These are phyloP conservation scores for Spathaspora sp. DNA, from an alignment of 805 yeast species.

Conservation along the genomic window DNA sequence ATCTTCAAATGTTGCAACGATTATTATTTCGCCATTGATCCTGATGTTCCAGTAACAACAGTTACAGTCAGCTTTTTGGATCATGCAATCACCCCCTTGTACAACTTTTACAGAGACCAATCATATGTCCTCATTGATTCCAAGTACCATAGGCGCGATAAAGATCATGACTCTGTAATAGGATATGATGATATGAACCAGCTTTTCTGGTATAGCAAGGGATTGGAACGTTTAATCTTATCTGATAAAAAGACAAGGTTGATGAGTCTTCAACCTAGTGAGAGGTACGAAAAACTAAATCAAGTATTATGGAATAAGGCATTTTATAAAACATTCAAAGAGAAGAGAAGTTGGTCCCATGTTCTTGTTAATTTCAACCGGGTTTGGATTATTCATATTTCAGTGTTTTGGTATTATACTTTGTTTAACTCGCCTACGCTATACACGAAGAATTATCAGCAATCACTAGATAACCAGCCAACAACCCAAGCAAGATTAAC, in stretches of 20 bases:
- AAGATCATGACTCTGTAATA: slow-evolving; percentile 64
- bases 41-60: slow-evolving; percentile 24
- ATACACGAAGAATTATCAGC: slow-evolving; percentile 57
- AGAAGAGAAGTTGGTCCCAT: slow-evolving; percentile 76
- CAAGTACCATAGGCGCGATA: slow-evolving; percentile 44
- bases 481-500: slow-evolving; percentile 51
- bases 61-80: slow-evolving; percentile 49
- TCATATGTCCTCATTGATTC: slow-evolving; percentile 45
- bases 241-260: slow-evolving; percentile 41
- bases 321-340: slow-evolving; percentile 72
- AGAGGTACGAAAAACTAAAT: slow-evolving; percentile 53
- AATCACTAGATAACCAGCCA: slow-evolving; percentile 57
- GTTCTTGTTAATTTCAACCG: slow-evolving; percentile 69
- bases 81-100: slow-evolving; percentile 72
- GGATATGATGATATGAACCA: slow-evolving; percentile 93
- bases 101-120: slow-evolving; percentile 55
- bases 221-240: slow-evolving; percentile 55
- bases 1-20: slow-evolving; percentile 79
- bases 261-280: slow-evolving; percentile 50
- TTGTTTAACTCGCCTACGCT: slow-evolving; percentile 64
- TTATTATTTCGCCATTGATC: slow-evolving; percentile 48
- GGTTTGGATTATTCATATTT: slow-evolving; percentile 73
- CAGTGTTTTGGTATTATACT: slow-evolving; percentile 76
- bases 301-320: slow-evolving; percentile 64
- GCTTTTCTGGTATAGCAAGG: slow-evolving; percentile 76